Evolutionary conservation across 805 yeast species (phyloP).

Genomic region (Lipomyces chichibuensis): DNA sequence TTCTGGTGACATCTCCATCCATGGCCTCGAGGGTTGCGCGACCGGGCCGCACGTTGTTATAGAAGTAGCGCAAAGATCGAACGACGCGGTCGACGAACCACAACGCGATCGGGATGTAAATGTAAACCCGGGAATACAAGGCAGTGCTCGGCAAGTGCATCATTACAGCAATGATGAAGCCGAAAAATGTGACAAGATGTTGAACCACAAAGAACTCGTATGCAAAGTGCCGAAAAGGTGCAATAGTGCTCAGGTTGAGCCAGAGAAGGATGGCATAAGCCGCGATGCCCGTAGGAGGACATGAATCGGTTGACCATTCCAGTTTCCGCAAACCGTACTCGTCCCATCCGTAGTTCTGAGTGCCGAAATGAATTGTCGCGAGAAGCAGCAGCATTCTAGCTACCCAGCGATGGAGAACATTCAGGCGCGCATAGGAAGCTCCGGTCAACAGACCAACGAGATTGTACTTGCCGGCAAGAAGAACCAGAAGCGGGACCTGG

Average conservation of each 20-base stretch:
- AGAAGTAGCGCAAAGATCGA: slow-evolving; percentile 14
- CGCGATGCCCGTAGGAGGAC: slow-evolving; percentile 32
- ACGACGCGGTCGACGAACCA: slow-evolving; percentile 31
- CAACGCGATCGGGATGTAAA: slow-evolving; percentile 33
- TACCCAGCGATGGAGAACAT: slow-evolving; percentile 36
- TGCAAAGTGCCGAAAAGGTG: slow-evolving; percentile 38
- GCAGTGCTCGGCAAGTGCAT: slow-evolving; percentile 35
- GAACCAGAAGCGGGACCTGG: slow-evolving; percentile 35
- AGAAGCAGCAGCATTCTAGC: slow-evolving; percentile 34
- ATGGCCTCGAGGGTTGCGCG: slow-evolving; percentile 3
- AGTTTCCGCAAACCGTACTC: slow-evolving; percentile 9
- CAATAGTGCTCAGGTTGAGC: slow-evolving; percentile 40
- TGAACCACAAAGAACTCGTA: slow-evolving; percentile 37
- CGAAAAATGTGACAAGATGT: slow-evolving; percentile 33
- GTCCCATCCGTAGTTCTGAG: slow-evolving; percentile 28
- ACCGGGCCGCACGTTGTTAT: slow-evolving; percentile 2
- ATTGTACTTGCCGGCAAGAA: slow-evolving; percentile 29
- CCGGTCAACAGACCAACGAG: slow-evolving; percentile 31
- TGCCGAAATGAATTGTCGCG: slow-evolving; percentile 37
- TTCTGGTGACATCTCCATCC: slow-evolving; percentile 1
- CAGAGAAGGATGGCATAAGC: slow-evolving; percentile 35
- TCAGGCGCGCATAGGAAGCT: slow-evolving; percentile 30
- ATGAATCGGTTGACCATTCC: slow-evolving; percentile 21
- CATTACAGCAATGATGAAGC: slow-evolving; percentile 30
- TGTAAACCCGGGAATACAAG: slow-evolving; percentile 13